Conservation (phyloP, 2,329 filamentous ascomycete genomes). For the Ceratocystis papillata region DNA sequence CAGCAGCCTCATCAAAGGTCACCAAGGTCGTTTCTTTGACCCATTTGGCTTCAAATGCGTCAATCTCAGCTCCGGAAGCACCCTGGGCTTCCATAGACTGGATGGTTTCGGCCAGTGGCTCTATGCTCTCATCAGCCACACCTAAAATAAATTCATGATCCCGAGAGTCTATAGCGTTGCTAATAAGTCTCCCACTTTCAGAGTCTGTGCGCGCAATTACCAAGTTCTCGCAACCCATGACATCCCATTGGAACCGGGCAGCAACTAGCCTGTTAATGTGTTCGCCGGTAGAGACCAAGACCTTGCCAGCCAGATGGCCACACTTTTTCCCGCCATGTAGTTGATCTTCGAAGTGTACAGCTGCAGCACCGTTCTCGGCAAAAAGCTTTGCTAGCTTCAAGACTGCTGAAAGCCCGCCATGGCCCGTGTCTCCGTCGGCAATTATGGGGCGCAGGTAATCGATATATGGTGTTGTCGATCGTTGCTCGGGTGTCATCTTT, state of each 20-base stretch:
- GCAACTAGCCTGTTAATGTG: constrained; percentile 93
- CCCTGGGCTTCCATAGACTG: constrained; percentile 81
- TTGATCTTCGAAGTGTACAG: constrained; percentile 96
- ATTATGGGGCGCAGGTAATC: constrained; percentile 94
- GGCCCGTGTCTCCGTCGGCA: constrained; percentile 91
- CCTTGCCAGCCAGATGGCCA: constrained; percentile 90
- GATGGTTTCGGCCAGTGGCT: constrained; percentile 76
- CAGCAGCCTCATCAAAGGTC: constrained; percentile 84
- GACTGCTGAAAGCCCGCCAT: constrained; percentile 84
- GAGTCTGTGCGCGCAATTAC: constrained; percentile 93
- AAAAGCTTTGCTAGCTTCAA: constrained; percentile 96
- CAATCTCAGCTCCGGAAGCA: constrained; percentile 67
- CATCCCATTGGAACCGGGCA: constrained; percentile 91
- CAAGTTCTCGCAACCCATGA: constrained; percentile 93
- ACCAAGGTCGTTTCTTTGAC: constrained; percentile 75
- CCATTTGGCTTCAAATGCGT: constrained; percentile 77
- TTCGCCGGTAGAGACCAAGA: constrained; percentile 83
- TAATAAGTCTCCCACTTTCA: constrained; percentile 82
- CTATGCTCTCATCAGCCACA: constrained; percentile 59
- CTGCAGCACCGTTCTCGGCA: constrained; percentile 90
- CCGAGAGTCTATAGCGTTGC: constrained; percentile 80
- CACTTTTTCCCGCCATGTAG: constrained; percentile 98
- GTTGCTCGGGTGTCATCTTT: constrained; percentile 62
- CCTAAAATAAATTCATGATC: constrained; percentile 97
- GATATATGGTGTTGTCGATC: constrained; percentile 65